phyloP scores from a whole-genome alignment of 306 rosid species.

The Malus asiatica region DNA sequence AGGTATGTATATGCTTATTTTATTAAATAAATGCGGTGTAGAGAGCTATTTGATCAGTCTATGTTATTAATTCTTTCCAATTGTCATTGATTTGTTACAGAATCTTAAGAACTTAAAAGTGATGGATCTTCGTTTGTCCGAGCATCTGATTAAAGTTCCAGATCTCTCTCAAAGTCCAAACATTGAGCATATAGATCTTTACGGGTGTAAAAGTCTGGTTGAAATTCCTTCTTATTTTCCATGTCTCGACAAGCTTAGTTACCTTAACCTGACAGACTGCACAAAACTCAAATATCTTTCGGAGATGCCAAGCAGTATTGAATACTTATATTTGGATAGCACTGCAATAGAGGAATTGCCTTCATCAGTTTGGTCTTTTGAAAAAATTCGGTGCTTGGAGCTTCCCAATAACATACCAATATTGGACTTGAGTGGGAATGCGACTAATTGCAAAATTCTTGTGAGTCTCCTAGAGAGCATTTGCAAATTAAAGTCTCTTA shows the following conservation, averaged over 20 bases:
- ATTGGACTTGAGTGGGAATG: neutral
- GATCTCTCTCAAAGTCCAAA: neutral
- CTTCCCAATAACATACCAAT: too few species aligned
- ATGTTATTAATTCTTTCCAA: neutral
- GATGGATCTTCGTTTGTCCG: neutral
- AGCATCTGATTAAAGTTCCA: neutral
- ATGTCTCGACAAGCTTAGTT: neutral
- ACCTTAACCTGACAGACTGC: neutral
- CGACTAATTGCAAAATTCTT: neutral
- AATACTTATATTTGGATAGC: neutral
- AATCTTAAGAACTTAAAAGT: neutral
- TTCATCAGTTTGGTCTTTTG: neutral
- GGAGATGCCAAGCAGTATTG: neutral
- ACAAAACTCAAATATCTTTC: neutral
- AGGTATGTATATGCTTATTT: constrained; percentile 1
- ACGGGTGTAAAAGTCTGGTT: neutral
- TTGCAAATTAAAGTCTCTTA: neutral
- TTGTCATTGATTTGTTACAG: neutral
- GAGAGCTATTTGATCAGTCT: too few species aligned
- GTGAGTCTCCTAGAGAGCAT: neutral
- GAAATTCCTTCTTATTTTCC: neutral
- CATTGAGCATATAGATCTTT: neutral
- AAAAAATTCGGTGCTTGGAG: too few species aligned
- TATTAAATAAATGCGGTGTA: too few species aligned
- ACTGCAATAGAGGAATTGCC: neutral